phyloP scores from a whole-genome alignment of 148 eudicot species.

The Rhododendron ferrugineum region DNA sequence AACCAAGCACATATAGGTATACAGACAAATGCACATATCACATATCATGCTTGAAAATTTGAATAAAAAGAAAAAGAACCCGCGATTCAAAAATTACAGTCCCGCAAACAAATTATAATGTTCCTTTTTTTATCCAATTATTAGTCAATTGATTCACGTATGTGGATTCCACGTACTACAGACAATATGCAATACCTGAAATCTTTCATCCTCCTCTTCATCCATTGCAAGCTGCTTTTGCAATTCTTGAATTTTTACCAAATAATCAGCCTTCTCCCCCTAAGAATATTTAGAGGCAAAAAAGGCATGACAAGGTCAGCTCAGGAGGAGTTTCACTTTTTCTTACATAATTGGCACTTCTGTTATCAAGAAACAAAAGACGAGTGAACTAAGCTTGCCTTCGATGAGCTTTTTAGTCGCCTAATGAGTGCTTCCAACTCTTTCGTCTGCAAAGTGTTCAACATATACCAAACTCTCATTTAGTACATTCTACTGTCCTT shows the following conservation, averaged over 20 bases:
- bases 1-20: not conserved
- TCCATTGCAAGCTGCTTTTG: slow-evolving; percentile 92
- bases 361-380: slow-evolving; percentile 1
- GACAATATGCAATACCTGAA: slow-evolving; percentile 50
- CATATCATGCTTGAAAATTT: not conserved
- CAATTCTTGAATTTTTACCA: slow-evolving; percentile 86
- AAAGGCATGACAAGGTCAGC: slow-evolving; percentile 5
- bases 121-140: not conserved
- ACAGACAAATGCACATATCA: not conserved
- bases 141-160: not conserved
- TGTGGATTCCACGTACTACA: not conserved
- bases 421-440: slow-evolving; percentile 87
- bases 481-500: not conserved
- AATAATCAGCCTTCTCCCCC: slow-evolving; percentile 89
- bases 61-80: not conserved
- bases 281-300: slow-evolving; percentile 17
- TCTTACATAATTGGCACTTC: not conserved
- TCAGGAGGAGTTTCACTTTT: slow-evolving; percentile 1
- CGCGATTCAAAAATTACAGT: not conserved
- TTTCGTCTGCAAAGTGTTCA: slow-evolving; percentile 44
- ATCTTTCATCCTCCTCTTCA: slow-evolving; percentile 82
- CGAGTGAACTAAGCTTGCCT: slow-evolving; percentile 44
- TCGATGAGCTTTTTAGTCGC: slow-evolving; percentile 67
- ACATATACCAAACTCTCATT: not conserved
- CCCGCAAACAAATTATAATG: not conserved